Conservation (phyloP, 768 basidiomycete species). For the Gelatoporia subvermispora region DNA sequence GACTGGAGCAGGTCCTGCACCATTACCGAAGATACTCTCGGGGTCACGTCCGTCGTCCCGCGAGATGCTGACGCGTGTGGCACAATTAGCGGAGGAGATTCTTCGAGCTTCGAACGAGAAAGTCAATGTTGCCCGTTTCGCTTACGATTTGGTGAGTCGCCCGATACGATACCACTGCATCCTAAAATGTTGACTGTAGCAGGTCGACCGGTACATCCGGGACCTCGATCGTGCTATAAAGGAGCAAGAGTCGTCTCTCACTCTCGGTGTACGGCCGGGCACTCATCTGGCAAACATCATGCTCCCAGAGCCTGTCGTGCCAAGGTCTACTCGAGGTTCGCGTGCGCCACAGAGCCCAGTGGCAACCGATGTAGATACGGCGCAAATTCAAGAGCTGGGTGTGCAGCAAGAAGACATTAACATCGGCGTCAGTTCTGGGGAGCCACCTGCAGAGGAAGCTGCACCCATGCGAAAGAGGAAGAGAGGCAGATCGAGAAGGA, state of each 20-base stretch:
- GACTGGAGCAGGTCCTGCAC: slow-evolving; percentile 4
- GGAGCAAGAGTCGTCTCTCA: slow-evolving; percentile 52
- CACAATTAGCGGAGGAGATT: slow-evolving; percentile 54
- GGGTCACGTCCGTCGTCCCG: slow-evolving; percentile 31
- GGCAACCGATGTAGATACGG: too few relatives aligned
- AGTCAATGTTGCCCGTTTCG: slow-evolving; percentile 65
- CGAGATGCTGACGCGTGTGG: slow-evolving; percentile 52
- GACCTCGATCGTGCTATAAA: slow-evolving; percentile 72
- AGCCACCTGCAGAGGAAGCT: slow-evolving; percentile 4
- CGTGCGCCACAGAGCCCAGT: not conserved
- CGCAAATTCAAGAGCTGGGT: too few relatives aligned
- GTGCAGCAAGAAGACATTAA: too few relatives aligned
- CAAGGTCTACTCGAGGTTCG: slow-evolving; percentile 37
- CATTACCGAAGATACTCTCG: too few relatives aligned
- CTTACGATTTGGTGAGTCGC: slow-evolving; percentile 59
- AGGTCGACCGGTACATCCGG: slow-evolving; percentile 80
- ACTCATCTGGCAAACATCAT: slow-evolving; percentile 51
- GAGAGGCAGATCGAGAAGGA: slow-evolving; percentile 14
- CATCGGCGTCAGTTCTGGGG: too few relatives aligned
- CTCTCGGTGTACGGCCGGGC: slow-evolving; percentile 47
- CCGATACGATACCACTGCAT: too few relatives aligned
- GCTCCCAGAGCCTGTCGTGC: slow-evolving; percentile 58
- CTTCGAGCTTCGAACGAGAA: slow-evolving; percentile 72
- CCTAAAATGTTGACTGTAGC: not conserved
- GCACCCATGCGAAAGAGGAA: slow-evolving; percentile 22